These are phyloP conservation scores for Aurantiochytrium sp. DNA, from an alignment of 108 stramenopile genomes.

Conservation along the genomic window DNA sequence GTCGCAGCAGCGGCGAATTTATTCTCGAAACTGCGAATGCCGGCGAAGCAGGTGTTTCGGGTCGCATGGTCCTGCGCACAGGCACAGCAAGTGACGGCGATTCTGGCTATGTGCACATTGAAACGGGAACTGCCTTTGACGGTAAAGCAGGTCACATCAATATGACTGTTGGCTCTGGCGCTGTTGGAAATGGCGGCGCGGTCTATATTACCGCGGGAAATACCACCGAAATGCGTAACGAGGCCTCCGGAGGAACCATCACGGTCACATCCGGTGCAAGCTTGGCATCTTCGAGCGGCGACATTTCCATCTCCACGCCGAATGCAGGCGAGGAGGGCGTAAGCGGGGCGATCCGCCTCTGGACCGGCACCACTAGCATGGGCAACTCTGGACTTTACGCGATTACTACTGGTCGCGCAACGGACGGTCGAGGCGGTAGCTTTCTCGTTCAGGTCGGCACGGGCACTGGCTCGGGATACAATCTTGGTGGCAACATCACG, in stretches of 20 bases:
- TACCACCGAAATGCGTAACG: background rate
- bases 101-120: slow-evolving; percentile 34
- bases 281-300: background rate
- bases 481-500: slow-evolving; percentile 28
- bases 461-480: background rate
- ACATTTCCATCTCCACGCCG: background rate
- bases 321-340: background rate
- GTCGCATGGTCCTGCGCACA: slow-evolving; percentile 32
- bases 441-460: background rate
- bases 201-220: slow-evolving; percentile 34
- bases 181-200: slow-evolving; percentile 27
- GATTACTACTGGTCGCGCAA: background rate
- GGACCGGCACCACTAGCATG: background rate
- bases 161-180: slow-evolving; percentile 17
- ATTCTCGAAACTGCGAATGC: slow-evolving; percentile 33
- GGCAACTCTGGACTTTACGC: slow-evolving; percentile 13
- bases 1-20: slow-evolving; percentile 27
- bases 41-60: slow-evolving; percentile 31
- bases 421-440: background rate
- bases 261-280: background rate
- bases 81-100: slow-evolving; percentile 30
- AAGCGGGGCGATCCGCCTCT: background rate
- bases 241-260: background rate
- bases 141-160: slow-evolving; percentile 37
- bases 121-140: slow-evolving; percentile 29